Conservation (phyloP, 192 early-diverging fungal species). For the Bifiguratus adelaidae region DNA sequence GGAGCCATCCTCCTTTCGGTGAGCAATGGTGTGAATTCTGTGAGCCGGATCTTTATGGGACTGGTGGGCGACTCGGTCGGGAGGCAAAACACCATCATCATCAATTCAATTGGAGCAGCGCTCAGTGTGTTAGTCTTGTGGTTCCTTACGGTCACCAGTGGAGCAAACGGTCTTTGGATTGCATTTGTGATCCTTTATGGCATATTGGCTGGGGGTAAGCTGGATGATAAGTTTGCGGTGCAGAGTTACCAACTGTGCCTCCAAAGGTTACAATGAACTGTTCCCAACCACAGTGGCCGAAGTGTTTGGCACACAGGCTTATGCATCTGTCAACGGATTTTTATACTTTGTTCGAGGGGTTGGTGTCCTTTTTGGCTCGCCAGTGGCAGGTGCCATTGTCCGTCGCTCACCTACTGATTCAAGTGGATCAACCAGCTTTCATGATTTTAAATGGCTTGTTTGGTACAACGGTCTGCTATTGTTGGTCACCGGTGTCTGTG, state of each 20-base stretch:
- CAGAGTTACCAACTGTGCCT: too few relatives aligned
- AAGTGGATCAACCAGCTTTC: too few relatives aligned
- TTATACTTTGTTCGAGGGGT: conserved; percentile 28
- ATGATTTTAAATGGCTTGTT: too few relatives aligned
- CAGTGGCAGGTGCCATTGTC: conserved; percentile 28
- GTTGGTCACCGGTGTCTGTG: too few relatives aligned
- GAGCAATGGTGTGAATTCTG: conserved; percentile 3
- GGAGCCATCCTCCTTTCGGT: conserved; percentile 3
- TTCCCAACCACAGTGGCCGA: conserved; percentile 32
- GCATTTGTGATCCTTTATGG: conserved; percentile 33
- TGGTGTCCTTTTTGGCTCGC: conserved; percentile 31
- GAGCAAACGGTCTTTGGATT: background rate
- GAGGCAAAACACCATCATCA: too few relatives aligned
- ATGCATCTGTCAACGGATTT: conserved; percentile 37
- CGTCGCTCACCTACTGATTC: too few relatives aligned
- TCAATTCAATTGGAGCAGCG: too few relatives aligned
- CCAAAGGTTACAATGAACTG: conserved; percentile 27
- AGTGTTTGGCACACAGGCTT: conserved; percentile 35
- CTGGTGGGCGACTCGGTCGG: too few relatives aligned
- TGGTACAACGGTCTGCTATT: too few relatives aligned
- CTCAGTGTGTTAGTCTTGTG: conserved; percentile 29
- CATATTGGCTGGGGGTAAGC: conserved; percentile 24
- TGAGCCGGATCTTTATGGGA: background rate
- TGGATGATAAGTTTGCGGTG: too few relatives aligned
- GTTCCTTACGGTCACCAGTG: conserved; percentile 25